These are phyloP conservation scores for Datisca glomerata DNA, from an alignment of 306 rosid species.

Conservation along the genomic window DNA sequence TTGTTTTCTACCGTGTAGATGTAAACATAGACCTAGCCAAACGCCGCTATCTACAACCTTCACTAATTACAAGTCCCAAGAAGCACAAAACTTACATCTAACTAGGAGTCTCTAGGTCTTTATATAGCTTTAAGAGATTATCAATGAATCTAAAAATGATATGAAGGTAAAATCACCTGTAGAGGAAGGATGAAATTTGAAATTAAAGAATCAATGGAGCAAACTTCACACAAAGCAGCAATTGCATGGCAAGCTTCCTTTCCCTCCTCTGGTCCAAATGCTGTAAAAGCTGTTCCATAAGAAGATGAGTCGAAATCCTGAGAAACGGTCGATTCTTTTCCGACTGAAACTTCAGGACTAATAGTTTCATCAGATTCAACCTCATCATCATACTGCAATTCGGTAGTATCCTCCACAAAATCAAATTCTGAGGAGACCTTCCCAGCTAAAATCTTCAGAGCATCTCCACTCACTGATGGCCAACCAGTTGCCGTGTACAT, in stretches of 20 bases:
- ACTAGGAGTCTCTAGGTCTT: no score
- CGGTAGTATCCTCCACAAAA: constrained; percentile 26
- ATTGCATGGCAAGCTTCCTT: constrained; percentile 94
- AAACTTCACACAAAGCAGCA: constrained; percentile 92
- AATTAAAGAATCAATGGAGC: constrained; percentile 84
- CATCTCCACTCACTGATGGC: constrained; percentile 82
- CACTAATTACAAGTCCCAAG: constrained; percentile 1
- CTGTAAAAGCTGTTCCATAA: constrained; percentile 62
- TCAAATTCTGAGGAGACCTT: constrained; percentile 74
- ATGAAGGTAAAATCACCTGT: constrained; percentile 40
- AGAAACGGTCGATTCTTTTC: constrained; percentile 5
- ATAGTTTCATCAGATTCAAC: constrained; percentile 21
- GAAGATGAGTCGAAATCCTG: constrained; percentile 30
- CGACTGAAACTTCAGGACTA: constrained; percentile 18
- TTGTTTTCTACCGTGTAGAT: no score
- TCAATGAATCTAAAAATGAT: constrained; percentile 8
- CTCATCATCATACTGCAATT: constrained; percentile 19
- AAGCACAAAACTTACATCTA: no score
- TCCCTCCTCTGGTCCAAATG: constrained; percentile 56
- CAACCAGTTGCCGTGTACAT: constrained; percentile 84
- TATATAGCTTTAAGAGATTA: constrained; percentile 5
- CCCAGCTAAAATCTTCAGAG: constrained; percentile 76
- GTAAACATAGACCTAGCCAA: no score
- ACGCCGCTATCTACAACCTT: neutral
- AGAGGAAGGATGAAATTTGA: constrained; percentile 95